Evolutionary conservation across 805 yeast species (phyloP).

Genomic region (Metschnikowia hibisci): DNA sequence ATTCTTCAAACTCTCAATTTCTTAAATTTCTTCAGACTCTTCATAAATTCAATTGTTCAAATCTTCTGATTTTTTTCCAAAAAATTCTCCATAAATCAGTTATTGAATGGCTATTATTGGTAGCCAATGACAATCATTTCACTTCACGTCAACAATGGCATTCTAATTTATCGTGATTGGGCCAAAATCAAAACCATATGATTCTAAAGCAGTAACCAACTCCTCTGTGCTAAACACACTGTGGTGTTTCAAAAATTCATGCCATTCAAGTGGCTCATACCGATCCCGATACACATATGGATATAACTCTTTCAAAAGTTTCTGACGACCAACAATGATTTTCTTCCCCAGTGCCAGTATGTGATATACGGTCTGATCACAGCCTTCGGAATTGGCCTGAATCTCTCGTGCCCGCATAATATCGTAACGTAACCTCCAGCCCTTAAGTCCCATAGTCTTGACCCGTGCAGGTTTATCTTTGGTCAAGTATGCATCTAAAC

Average conservation of each 20-base stretch:
- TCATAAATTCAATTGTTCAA: no score
- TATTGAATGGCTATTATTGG: no score
- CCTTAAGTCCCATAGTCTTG: slow-evolving; percentile 87
- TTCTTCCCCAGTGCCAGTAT: slow-evolving; percentile 40
- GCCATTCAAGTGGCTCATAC: slow-evolving; percentile 44
- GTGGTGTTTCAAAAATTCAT: slow-evolving; percentile 44
- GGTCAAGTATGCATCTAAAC: slow-evolving; percentile 80
- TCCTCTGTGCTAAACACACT: slow-evolving; percentile 44
- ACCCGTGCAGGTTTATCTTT: slow-evolving; percentile 87
- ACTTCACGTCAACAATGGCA: no score
- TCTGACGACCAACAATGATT: slow-evolving; percentile 62
- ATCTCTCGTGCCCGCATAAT: slow-evolving; percentile 49
- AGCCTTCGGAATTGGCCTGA: slow-evolving; percentile 33
- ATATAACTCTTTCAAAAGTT: slow-evolving; percentile 51
- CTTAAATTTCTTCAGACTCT: no score
- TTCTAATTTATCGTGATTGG: slow-evolving; percentile 15
- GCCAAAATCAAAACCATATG: slow-evolving; percentile 38
- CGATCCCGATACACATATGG: slow-evolving; percentile 44
- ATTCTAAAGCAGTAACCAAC: slow-evolving; percentile 47
- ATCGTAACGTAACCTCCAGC: slow-evolving; percentile 84
- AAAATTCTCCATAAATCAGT: no score
- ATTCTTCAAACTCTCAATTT: no score
- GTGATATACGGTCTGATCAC: slow-evolving; percentile 44
- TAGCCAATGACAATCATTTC: no score
- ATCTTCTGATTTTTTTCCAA: no score